These are phyloP conservation scores for Pseudoturritis turrita DNA, from an alignment of 345 rosid genomes.

Conservation along the genomic window DNA sequence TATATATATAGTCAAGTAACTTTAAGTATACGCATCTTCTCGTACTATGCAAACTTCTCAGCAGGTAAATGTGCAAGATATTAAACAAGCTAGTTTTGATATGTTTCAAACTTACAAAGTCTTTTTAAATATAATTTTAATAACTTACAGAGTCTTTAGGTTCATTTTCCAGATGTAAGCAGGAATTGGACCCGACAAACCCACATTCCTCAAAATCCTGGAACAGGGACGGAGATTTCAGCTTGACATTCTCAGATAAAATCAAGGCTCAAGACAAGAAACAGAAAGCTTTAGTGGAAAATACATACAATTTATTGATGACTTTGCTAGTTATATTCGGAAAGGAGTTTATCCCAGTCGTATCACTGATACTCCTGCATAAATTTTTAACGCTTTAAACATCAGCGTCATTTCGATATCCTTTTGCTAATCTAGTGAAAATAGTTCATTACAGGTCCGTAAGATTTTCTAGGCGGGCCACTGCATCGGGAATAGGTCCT, in stretches of 20 bases:
- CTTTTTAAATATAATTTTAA: background rate
- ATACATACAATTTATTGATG: slow-evolving; percentile 7
- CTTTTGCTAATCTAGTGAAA: background rate
- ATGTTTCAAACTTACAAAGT: background rate
- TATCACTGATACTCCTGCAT: slow-evolving; percentile 51
- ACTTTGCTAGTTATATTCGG: slow-evolving; percentile 36
- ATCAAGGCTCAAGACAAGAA: background rate
- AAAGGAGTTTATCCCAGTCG: slow-evolving; percentile 33
- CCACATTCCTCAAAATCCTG: slow-evolving; percentile 29
- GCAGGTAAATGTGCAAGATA: background rate
- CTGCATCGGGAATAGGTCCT: slow-evolving; percentile 46
- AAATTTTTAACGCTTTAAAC: no score
- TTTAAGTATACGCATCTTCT: background rate
- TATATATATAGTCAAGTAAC: background rate
- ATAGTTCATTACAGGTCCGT: slow-evolving; percentile 30
- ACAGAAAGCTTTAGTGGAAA: background rate
- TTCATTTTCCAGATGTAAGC: background rate
- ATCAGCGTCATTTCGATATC: background rate
- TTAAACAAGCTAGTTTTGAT: background rate
- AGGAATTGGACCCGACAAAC: slow-evolving; percentile 25
- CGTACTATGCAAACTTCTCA: background rate
- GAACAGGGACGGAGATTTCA: background rate
- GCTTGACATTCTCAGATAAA: background rate
- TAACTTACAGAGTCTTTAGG: slow-evolving; percentile 7
- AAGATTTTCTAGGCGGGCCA: slow-evolving; percentile 32